These are phyloP conservation scores for Skeletonema marinoi DNA, from an alignment of 108 stramenopile genomes.

Conservation along the genomic window DNA sequence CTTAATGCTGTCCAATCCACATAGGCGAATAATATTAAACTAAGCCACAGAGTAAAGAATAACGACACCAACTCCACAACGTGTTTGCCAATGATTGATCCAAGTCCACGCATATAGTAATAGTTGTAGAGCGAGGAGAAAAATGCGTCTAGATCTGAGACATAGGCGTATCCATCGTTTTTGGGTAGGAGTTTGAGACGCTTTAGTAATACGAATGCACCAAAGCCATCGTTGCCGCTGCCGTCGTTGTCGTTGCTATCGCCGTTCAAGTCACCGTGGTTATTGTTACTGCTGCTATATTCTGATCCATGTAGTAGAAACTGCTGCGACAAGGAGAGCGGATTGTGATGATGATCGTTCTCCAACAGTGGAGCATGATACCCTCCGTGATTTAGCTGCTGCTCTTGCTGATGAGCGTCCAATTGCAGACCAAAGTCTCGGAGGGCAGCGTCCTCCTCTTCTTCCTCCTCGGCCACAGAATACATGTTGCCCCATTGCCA, in stretches of 20 bases:
- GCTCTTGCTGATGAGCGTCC: background rate
- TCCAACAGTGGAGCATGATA: constrained; percentile 23
- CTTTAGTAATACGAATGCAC: constrained; percentile 71
- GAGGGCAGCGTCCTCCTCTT: constrained; percentile 19
- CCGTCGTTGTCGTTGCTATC: background rate
- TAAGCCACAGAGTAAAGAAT: constrained; percentile 88
- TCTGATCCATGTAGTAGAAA: background rate
- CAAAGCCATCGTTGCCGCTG: background rate
- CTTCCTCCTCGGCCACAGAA: constrained; percentile 16
- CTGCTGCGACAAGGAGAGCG: background rate
- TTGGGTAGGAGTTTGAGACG: constrained; percentile 51
- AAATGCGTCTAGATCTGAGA: constrained; percentile 88
- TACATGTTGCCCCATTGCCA: constrained; percentile 16
- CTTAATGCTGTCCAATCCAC: constrained; percentile 86
- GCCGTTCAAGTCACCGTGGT: background rate
- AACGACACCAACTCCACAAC: constrained; percentile 83
- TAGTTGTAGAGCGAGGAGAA: constrained; percentile 88
- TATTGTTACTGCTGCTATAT: background rate
- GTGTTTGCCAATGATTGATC: constrained; percentile 82
- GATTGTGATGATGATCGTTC: constrained; percentile 12
- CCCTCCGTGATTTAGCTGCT: background rate
- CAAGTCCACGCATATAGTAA: constrained; percentile 90
- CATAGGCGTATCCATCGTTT: constrained; percentile 70
- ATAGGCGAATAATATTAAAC: constrained; percentile 82
- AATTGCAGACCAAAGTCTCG: constrained; percentile 28